These are phyloP conservation scores for Fusarium piperis DNA, from an alignment of 2,329 filamentous ascomycete species.

Conservation along the genomic window DNA sequence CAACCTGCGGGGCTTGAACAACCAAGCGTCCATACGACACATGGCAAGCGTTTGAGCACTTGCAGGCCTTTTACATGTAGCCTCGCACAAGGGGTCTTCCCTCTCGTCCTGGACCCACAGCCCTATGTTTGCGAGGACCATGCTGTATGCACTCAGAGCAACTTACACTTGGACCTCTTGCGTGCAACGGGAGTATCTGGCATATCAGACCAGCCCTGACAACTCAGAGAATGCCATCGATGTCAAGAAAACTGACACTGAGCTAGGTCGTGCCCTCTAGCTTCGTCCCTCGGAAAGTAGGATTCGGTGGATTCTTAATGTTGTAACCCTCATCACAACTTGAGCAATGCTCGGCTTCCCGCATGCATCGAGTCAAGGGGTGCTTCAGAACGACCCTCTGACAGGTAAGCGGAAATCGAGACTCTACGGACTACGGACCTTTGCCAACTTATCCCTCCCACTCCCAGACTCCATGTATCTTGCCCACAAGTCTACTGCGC, in stretches of 20 bases:
- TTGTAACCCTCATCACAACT: slow-evolving; percentile 5
- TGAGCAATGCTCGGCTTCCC: slow-evolving; percentile 19
- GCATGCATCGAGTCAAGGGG: slow-evolving; percentile 16
- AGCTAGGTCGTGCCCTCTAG: background rate
- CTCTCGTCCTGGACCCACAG: slow-evolving; percentile 5
- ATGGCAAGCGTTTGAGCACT: slow-evolving; percentile 24
- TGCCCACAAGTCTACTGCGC: background rate
- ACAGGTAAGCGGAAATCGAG: background rate
- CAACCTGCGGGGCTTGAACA: slow-evolving; percentile 17
- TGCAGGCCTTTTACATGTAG: slow-evolving; percentile 20
- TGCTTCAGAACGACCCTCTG: background rate
- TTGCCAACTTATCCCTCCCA: background rate
- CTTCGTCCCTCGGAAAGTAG: background rate
- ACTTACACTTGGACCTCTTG: background rate
- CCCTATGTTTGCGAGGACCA: slow-evolving; percentile 13
- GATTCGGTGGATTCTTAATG: slow-evolving; percentile 1
- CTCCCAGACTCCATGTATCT: background rate
- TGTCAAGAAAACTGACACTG: background rate
- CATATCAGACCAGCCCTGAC: slow-evolving; percentile 5
- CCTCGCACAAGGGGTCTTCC: slow-evolving; percentile 26
- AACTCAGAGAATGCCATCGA: slow-evolving; percentile 12
- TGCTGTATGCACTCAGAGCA: background rate
- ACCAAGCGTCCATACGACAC: slow-evolving; percentile 25
- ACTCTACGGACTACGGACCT: background rate
- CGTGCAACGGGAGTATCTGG: background rate